Evolutionary conservation across 495 filamentous ascomycete genomes (phyloP).

Genomic region (Neurospora tetrasperma): DNA sequence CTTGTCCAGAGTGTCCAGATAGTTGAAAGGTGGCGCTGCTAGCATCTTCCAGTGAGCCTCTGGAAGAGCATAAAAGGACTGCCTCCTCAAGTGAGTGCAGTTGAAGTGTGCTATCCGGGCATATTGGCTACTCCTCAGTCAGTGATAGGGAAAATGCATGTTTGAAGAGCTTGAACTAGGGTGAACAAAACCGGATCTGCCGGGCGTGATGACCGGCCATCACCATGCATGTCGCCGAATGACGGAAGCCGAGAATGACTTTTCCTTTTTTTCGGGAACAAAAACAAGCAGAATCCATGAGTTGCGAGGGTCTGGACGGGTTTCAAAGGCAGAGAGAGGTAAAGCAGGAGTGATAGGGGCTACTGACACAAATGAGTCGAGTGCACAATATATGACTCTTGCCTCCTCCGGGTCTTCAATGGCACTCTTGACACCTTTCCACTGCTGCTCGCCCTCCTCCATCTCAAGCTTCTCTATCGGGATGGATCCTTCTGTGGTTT

Average conservation of each 20-base stretch:
- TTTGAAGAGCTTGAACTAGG: neutral
- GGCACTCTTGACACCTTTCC: conserved; percentile 49
- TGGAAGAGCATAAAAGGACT: conserved; percentile 86
- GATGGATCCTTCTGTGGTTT: neutral
- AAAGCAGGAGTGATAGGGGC: neutral
- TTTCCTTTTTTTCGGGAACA: neutral
- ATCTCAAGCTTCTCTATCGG: conserved; percentile 2
- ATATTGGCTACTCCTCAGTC: conserved; percentile 55
- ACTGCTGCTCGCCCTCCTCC: conserved; percentile 27
- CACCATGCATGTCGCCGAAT: neutral
- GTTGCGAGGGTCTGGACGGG: neutral
- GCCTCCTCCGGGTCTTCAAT: conserved; percentile 66
- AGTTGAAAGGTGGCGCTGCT: conserved; percentile 67
- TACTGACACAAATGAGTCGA: conserved; percentile 81
- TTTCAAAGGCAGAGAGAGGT: neutral
- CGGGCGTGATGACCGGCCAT: neutral
- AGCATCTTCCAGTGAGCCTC: conserved; percentile 72
- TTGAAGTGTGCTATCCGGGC: conserved; percentile 73
- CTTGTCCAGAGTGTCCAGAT: conserved; percentile 61
- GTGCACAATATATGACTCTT: conserved; percentile 59
- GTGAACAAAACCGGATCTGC: neutral
- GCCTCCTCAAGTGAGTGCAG: conserved; percentile 77
- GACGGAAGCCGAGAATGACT: neutral
- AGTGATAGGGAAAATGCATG: neutral
- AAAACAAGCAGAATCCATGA: neutral